Percentiles rank a stretch among this genome's conserved stretches.
Evolutionary conservation across 192 early-diverging fungal species (phyloP).

Genomic region (Linnemannia schmuckeri): DNA sequence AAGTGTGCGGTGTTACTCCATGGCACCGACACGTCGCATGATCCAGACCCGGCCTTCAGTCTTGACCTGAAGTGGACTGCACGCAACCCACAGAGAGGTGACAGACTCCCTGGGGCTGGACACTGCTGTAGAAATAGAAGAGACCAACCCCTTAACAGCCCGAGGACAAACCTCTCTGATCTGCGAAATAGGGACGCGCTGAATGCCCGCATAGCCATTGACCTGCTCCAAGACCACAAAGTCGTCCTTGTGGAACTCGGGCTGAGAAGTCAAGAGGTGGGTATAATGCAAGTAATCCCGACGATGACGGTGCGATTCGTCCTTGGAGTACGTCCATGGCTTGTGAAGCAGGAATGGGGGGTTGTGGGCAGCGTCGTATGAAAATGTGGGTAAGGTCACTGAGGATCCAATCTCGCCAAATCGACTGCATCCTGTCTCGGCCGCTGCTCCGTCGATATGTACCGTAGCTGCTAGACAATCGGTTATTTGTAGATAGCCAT

Average conservation of each 20-base stretch:
- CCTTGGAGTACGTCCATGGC: constrained; percentile 78
- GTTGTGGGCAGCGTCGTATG: neutral
- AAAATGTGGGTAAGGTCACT: neutral
- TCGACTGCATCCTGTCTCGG: constrained; percentile 87
- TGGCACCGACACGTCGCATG: constrained; percentile 35
- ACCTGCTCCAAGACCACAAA: constrained; percentile 56
- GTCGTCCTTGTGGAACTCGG: constrained; percentile 50
- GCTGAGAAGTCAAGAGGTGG: constrained; percentile 64
- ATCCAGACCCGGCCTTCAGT: constrained; percentile 46
- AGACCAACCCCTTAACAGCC: neutral
- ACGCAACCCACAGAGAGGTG: constrained; percentile 19
- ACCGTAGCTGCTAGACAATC: constrained; percentile 36
- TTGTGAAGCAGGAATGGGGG: constrained; percentile 3
- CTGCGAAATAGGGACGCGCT: neutral
- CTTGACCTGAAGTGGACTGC: constrained; percentile 45
- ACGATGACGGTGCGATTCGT: constrained; percentile 64
- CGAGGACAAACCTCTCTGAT: constrained; percentile 24
- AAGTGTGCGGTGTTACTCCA: neutral
- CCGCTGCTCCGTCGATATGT: constrained; percentile 82
- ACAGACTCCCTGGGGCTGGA: neutral
- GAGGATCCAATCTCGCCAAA: constrained; percentile 71
- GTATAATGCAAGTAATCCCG: constrained; percentile 66
- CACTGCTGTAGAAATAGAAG: neutral
- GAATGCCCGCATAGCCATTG: constrained; percentile 60
- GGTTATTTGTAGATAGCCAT: too few relatives aligned